These are phyloP conservation scores for Hypoxylon fragiforme DNA, from an alignment of 495 filamentous ascomycete genomes.

Conservation along the genomic window DNA sequence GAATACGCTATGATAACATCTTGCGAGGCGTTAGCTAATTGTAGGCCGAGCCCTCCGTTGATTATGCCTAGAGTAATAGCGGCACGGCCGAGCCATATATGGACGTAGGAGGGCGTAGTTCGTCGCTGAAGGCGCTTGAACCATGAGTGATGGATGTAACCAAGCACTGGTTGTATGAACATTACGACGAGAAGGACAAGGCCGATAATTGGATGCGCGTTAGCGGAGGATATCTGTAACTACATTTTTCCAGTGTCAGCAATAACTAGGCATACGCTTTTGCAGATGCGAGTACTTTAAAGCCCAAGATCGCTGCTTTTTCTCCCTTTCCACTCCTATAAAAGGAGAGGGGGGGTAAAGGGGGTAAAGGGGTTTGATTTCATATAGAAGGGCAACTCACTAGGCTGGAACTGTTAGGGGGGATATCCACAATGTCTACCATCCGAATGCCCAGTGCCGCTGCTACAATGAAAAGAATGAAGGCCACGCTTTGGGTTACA, in stretches of 20 bases:
- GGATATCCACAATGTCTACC: constrained; percentile 42
- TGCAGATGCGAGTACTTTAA: too few relatives aligned
- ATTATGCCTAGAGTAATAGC: constrained; percentile 65
- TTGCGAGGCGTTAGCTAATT: constrained; percentile 43
- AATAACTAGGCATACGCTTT: too few relatives aligned
- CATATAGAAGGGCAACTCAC: constrained; percentile 21
- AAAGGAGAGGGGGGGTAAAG: neutral
- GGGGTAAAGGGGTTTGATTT: neutral
- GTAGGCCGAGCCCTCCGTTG: constrained; percentile 68
- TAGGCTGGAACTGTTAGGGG: constrained; percentile 27
- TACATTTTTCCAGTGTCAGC: neutral
- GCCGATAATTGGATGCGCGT: constrained; percentile 59
- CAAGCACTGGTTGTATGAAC: constrained; percentile 63
- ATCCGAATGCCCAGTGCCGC: constrained; percentile 61
- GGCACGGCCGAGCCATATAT: constrained; percentile 69
- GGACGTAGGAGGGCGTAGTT: constrained; percentile 56
- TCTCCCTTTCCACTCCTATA: neutral
- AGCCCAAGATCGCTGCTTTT: too few relatives aligned
- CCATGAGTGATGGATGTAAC: constrained; percentile 62
- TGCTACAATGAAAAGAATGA: constrained; percentile 54
- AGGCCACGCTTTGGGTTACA: constrained; percentile 55
- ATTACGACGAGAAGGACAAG: constrained; percentile 58
- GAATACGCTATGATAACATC: constrained; percentile 42
- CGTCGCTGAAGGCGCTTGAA: constrained; percentile 52
- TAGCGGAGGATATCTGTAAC: constrained; percentile 29